These are phyloP conservation scores for Debaryomyces castellii DNA, from an alignment of 805 yeast species.

Conservation along the genomic window DNA sequence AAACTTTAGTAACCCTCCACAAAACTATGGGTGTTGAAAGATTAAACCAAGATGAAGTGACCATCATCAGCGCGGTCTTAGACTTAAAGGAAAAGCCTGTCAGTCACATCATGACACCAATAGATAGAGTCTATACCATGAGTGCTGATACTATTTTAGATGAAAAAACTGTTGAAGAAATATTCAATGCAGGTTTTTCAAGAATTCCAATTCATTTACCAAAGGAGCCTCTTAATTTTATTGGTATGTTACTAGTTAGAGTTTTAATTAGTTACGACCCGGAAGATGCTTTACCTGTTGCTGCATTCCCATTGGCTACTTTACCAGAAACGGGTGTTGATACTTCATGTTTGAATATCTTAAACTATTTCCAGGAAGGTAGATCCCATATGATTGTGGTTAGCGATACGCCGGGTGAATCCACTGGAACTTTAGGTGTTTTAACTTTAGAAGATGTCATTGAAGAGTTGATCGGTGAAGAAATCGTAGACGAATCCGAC, in stretches of 20 bases:
- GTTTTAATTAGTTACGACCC: constrained; percentile 95
- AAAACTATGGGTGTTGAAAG: constrained; percentile 94
- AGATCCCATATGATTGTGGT: constrained; percentile 97
- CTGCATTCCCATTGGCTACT: constrained; percentile 92
- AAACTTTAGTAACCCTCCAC: constrained; percentile 90
- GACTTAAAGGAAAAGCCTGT: constrained; percentile 93
- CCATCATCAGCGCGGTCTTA: constrained; percentile 89
- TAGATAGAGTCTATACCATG: constrained; percentile 85
- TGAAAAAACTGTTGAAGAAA: constrained; percentile 81
- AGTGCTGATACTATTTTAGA: constrained; percentile 79
- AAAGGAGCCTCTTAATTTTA: constrained; percentile 82
- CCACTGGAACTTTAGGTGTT: constrained; percentile 85
- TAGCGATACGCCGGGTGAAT: constrained; percentile 78
- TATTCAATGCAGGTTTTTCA: constrained; percentile 90
- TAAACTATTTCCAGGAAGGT: constrained; percentile 97
- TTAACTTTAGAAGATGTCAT: constrained; percentile 95
- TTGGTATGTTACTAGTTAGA: constrained; percentile 92
- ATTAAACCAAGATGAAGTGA: constrained; percentile 91
- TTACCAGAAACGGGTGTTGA: constrained; percentile 91
- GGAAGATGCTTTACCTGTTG: constrained; percentile 89
- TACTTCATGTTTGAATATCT: constrained; percentile 89
- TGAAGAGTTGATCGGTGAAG: constrained; percentile 96
- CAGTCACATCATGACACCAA: constrained; percentile 88
- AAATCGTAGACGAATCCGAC: constrained; percentile 93
- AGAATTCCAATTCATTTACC: constrained; percentile 94